A percentile compares a stretch with the other conserved stretches of the same genome.
These are phyloP conservation scores for Lanmaoa rubissima DNA, from an alignment of 768 basidiomycete genomes.

Conservation along the genomic window DNA sequence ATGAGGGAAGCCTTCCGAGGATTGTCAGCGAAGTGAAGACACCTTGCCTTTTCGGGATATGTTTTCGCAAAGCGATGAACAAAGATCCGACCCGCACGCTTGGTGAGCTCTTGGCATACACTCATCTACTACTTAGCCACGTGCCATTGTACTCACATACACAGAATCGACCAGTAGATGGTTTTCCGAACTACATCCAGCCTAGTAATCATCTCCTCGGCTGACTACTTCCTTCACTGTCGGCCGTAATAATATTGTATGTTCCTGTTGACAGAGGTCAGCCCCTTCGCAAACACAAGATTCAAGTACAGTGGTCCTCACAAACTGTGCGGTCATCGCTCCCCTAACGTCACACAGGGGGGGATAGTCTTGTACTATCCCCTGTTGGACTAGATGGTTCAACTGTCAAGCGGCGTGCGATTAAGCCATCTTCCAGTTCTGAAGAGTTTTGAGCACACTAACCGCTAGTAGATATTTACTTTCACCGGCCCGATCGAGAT, in stretches of 20 bases:
- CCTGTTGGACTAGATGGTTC: slow-evolving; percentile 85
- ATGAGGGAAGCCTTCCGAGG: background rate
- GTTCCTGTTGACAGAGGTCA: slow-evolving; percentile 52
- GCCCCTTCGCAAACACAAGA: background rate
- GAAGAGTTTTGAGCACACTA: slow-evolving; percentile 21
- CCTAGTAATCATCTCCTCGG: slow-evolving; percentile 77
- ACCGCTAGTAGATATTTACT: slow-evolving; percentile 92
- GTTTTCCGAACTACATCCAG: slow-evolving; percentile 13
- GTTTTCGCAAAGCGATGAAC: slow-evolving; percentile 6
- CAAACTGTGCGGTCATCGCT: slow-evolving; percentile 94
- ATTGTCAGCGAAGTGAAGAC: background rate
- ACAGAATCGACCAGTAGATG: background rate
- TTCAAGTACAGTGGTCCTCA: slow-evolving; percentile 35
- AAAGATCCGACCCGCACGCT: background rate
- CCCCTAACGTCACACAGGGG: slow-evolving; percentile 84
- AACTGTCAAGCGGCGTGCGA: slow-evolving; percentile 45
- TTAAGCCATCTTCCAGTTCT: background rate
- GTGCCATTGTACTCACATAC: slow-evolving; percentile 2
- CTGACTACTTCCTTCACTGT: slow-evolving; percentile 84
- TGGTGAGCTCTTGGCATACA: slow-evolving; percentile 5
- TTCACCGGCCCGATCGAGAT: slow-evolving; percentile 90
- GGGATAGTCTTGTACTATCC: slow-evolving; percentile 89
- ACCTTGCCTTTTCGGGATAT: slow-evolving; percentile 25
- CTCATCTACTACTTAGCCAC: background rate
- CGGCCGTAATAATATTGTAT: slow-evolving; percentile 81